Base-by-base conservation (phyloP, 495 filamentous ascomycete species). In the Penicillium cosmopolitanum region DNA sequence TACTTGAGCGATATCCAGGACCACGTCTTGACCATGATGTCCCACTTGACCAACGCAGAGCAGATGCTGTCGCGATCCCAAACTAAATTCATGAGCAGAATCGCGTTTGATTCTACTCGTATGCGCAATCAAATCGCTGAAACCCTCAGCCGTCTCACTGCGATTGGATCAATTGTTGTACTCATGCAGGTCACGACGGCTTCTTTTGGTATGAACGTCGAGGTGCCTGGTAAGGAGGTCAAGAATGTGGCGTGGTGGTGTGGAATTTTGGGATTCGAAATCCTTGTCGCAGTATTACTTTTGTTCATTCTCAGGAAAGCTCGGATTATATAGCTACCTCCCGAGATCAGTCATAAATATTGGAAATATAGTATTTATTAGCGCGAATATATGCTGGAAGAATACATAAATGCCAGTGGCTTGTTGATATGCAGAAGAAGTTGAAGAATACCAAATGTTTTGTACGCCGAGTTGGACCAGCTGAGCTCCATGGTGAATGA, bases 1-100 rank as follows among this genome's bases (percentile, higher is more conserved):
- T 97, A 96, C 67, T 82, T 97, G 1, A 88, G 89, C 54, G 93
- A 96, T 76, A 94, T 96, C 58, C 92, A 96, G 70, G 93, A 97
- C 72, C 93, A 97, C 79, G 91, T 97, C 42, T 86, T 97, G 31
- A 96, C 93, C 56, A 96, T 96, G 93, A 92, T 94, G 81, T 87
- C 85, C 63, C 96, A 94, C 69, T 78, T 97, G 28, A 84, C 84
- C 10, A 91, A 96, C 62, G 93, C 92, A 57, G 93, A 97, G 72
- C 95, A 96, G 79, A 96, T 97, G 82, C 83, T 97, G 25, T 90
- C 88, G 0, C 87, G 93, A 23, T 85, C 84, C 18, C 93, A 96
- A 75, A 86, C 86, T 66, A 97, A 96, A 67, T 96, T 96, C 58
- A 81, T 96, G 8, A 90, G 90, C 10, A 93, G 96, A 74, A 84